phyloP scores from a whole-genome alignment of 805 yeast genomes.

The Suhomyces canberraensis region DNA sequence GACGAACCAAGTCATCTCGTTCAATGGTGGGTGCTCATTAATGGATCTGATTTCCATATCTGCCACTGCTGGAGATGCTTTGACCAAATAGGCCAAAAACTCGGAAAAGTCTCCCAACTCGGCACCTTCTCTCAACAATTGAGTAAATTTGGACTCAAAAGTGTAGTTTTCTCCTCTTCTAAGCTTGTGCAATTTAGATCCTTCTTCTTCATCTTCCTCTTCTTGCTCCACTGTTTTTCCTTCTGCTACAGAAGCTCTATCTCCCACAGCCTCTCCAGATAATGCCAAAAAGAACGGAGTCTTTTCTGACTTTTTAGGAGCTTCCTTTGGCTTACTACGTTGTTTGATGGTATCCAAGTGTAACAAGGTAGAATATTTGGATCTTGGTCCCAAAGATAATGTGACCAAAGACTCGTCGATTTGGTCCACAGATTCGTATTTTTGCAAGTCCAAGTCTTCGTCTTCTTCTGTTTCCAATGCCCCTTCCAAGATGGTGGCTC shows the following conservation, averaged over 20 bases:
- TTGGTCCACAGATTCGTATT: conserved; percentile 58
- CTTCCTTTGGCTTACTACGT: conserved; percentile 87
- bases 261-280: conserved; percentile 66
- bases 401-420: conserved; percentile 64
- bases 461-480: conserved; percentile 54
- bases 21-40: conserved; percentile 59
- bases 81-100: conserved; percentile 55
- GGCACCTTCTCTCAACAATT: conserved; percentile 53
- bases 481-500: conserved; percentile 68
- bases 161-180: conserved; percentile 34
- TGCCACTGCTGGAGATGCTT: conserved; percentile 69
- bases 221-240: conserved; percentile 14
- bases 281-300: conserved; percentile 77
- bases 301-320: conserved; percentile 78
- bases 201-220: conserved; percentile 7
- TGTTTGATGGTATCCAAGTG: conserved; percentile 80
- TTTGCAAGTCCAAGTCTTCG: conserved; percentile 29
- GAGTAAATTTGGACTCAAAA: conserved; percentile 76
- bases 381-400: conserved; percentile 71
- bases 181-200: conserved; percentile 28
- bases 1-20: conserved; percentile 64
- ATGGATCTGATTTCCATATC: conserved; percentile 88
- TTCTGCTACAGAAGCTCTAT: conserved; percentile 55
- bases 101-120: conserved; percentile 36
- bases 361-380: conserved; percentile 71